A percentile compares a stretch with the other conserved stretches of the same genome.
Evolutionary conservation across 768 basidiomycete species (phyloP).

Genomic region (Boletus subcaerulescens): DNA sequence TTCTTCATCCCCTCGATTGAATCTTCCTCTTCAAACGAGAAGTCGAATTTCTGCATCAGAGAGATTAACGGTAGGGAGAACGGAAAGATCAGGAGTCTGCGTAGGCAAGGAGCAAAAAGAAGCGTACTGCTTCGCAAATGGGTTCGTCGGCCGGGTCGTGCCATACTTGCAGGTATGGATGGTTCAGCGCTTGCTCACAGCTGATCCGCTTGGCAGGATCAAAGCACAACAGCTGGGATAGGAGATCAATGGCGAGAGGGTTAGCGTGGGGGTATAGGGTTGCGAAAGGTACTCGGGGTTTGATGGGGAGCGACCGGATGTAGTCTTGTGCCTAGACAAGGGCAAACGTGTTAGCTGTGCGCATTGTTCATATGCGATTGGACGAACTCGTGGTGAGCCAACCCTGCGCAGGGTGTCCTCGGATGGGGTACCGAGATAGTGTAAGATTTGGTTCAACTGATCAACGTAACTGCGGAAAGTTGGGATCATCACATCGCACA

Average conservation of each 20-base stretch:
- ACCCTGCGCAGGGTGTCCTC: conserved; percentile 96
- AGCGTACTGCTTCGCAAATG: conserved; percentile 66
- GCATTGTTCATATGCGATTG: background rate
- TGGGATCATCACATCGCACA: background rate
- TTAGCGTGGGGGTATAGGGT: conserved; percentile 93
- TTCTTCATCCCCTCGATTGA: conserved; percentile 96
- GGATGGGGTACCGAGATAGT: conserved; percentile 96
- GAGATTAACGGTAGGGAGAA: too few relatives aligned
- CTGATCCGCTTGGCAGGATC: conserved; percentile 96
- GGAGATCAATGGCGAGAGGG: conserved; percentile 88
- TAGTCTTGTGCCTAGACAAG: conserved; percentile 85
- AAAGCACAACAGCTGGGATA: conserved; percentile 89
- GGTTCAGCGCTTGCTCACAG: conserved; percentile 92
- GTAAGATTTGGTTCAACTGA: conserved; percentile 96
- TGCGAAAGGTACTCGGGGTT: conserved; percentile 88
- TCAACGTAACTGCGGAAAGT: conserved; percentile 77
- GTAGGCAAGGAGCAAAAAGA: background rate
- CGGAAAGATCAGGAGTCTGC: background rate
- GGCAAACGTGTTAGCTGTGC: conserved; percentile 2
- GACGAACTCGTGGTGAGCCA: conserved; percentile 84
- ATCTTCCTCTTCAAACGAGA: conserved; percentile 95
- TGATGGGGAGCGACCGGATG: conserved; percentile 96
- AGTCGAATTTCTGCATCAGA: conserved; percentile 73
- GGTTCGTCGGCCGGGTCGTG: conserved; percentile 97
- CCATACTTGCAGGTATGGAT: conserved; percentile 96